Evolutionary conservation across 139 green algal genomes (phyloP).

Genomic region (Gonium pectorale): DNA sequence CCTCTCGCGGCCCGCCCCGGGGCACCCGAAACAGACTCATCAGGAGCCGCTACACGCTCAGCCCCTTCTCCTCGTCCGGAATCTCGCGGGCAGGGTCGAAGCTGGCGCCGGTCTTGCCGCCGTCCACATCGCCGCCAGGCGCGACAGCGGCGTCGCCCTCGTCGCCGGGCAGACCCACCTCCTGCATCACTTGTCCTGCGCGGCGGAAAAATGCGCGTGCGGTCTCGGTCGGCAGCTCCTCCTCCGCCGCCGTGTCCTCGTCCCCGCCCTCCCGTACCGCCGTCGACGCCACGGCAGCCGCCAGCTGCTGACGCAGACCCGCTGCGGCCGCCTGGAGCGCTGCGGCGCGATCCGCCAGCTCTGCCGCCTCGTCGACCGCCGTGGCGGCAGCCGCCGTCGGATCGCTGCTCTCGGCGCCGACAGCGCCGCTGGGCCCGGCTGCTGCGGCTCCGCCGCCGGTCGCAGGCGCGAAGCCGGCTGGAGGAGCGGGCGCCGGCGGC

Average conservation of each 20-base stretch:
- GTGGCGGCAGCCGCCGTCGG: not conserved
- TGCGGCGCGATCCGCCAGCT: not conserved
- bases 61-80: too few species aligned
- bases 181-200: too few species aligned
- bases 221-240: conserved; percentile 7
- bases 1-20: too few species aligned
- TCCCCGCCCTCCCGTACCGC: not conserved
- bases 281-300: not conserved
- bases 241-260: not conserved
- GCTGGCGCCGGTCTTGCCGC: too few species aligned
- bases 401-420: too few species aligned
- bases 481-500: not conserved
- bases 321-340: not conserved
- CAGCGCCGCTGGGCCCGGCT: not conserved
- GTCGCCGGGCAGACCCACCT: not conserved
- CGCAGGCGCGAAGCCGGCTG: not conserved
- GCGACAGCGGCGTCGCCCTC: not conserved
- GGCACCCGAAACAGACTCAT: too few species aligned
- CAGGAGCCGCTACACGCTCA: too few species aligned
- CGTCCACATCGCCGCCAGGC: not conserved
- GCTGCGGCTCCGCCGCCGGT: not conserved
- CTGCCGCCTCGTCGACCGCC: not conserved
- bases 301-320: not conserved
- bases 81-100: too few species aligned
- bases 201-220: conserved; percentile 6